A percentile compares a stretch with the other conserved stretches of the same genome.
phyloP scores from a whole-genome alignment of 192 early-diverging fungal species.

The Entomortierella parvispora region DNA sequence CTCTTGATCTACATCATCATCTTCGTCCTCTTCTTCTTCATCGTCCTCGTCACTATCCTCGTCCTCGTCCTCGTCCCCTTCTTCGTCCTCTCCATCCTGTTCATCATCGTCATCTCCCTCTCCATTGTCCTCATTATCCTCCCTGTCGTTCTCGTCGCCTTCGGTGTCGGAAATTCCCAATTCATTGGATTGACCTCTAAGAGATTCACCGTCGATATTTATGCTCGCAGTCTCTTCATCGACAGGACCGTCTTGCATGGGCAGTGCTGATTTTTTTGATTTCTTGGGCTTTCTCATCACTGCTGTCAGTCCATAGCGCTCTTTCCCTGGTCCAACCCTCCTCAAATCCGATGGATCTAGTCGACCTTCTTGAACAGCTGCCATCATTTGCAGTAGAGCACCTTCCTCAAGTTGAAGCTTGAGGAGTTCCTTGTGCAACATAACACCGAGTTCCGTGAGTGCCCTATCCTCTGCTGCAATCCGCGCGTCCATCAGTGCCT shows the following conservation, averaged over 20 bases:
- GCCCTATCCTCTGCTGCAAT: constrained; percentile 17
- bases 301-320: not conserved
- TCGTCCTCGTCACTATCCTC: not conserved
- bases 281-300: not conserved
- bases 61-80: not conserved
- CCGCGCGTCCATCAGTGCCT: constrained; percentile 16
- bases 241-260: not conserved
- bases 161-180: not conserved
- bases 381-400: constrained; percentile 29
- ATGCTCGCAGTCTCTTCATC: too few species aligned
- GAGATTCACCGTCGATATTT: too few species aligned
- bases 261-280: not conserved
- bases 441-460: not conserved
- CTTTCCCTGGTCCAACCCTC: not conserved
- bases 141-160: constrained; percentile 8
- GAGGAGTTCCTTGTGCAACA: constrained; percentile 33
- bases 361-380: not conserved
- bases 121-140: not conserved
- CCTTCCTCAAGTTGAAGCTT: constrained; percentile 47
- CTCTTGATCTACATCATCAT: constrained; percentile 7
- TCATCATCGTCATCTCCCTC: not conserved
- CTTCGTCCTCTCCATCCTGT: not conserved
- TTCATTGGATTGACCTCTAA: too few species aligned
- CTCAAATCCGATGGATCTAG: constrained; percentile 19
- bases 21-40: not conserved